Base-by-base conservation (phyloP, 768 basidiomycete genomes). In the Hemileccinum impolitum region DNA sequence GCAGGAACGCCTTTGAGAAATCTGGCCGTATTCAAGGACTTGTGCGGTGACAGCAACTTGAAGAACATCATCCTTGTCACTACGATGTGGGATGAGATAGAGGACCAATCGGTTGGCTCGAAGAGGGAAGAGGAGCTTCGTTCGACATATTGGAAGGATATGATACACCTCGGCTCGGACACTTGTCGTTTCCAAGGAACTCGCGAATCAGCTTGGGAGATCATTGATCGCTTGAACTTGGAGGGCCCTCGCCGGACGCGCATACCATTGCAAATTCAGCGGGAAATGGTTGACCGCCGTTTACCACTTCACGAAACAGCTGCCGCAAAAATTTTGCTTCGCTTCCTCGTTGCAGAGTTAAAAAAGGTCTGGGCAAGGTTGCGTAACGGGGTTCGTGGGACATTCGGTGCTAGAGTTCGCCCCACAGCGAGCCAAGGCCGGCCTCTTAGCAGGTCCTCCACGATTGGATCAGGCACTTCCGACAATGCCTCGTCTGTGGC, bases 21-120 rank as follows among this genome's bases (percentile, higher is more conserved):
- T 31, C n/a, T 56, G 9, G 10, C 26, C 1, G 49, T 56, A 18
- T 55, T 56, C 36, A 45, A 21, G 17, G 47, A 44, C 10, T 21
- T 58, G 34, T 58, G 57, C 10, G 57, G 57, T 9, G n/a, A 48
- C 1, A 8, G 9, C 4, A 51, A 39, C 35, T 11, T 58, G 19
- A 56, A 50, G 48, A 60, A 53, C 14, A 41, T 60, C 2, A 12
- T 60, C 37, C 50, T 59, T 15, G 58, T 60, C 25, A 56, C 57
- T 1, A 59, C 57, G 8, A 58, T 58, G 57, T 58, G 56, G 56
- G 56, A 58, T 10, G 43, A 56, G 21, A 34, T 48, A 1, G 30
- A 46, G 1, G 39, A 49, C 41, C 4, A 42, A 17, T 23, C 23
- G 3, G 26, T 48, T 36, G 57, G 50, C 32, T 28, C 18, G 2